phyloP scores from a whole-genome alignment of 805 yeast genomes.

The Metschnikowia chrysomelidarum region DNA sequence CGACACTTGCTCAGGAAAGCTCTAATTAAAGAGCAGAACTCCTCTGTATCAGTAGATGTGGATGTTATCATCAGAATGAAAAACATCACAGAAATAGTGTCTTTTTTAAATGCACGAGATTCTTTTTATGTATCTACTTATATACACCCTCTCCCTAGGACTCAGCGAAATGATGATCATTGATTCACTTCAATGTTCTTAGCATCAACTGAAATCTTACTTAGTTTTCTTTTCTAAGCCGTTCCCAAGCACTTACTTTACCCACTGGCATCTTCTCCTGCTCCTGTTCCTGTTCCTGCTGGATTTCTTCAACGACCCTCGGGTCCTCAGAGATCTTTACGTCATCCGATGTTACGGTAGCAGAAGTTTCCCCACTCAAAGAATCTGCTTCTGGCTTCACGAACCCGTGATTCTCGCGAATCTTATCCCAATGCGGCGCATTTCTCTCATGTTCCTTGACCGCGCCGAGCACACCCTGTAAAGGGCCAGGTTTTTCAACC shows the following conservation, averaged over 20 bases:
- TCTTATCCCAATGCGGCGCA: conserved; percentile 36
- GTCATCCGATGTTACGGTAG: background rate
- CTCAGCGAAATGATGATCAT: too few relatives aligned
- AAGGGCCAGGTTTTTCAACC: conserved; percentile 1
- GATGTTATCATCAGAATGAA: too few relatives aligned
- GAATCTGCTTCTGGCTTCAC: conserved; percentile 4
- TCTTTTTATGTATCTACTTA: too few relatives aligned
- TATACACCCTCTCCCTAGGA: too few relatives aligned
- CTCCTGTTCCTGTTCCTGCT: background rate
- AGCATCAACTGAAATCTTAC: too few relatives aligned
- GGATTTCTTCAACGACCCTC: background rate
- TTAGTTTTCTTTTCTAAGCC: conserved; percentile 15
- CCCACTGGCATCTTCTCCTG: background rate
- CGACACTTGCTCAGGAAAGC: too few relatives aligned
- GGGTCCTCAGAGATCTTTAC: conserved; percentile 6
- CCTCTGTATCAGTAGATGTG: too few relatives aligned
- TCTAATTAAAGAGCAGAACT: too few relatives aligned
- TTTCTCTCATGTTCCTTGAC: conserved; percentile 14
- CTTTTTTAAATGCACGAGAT: too few relatives aligned
- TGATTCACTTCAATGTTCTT: too few relatives aligned
- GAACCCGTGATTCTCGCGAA: conserved; percentile 32
- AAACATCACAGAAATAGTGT: too few relatives aligned
- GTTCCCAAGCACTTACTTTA: conserved; percentile 19
- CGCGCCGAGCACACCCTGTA: conserved; percentile 10
- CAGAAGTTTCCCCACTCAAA: background rate